Percentiles rank a stretch among this genome's conserved stretches.
phyloP scores from a whole-genome alignment of 805 yeast species.

The Saccharomyces kudriavzevii region DNA sequence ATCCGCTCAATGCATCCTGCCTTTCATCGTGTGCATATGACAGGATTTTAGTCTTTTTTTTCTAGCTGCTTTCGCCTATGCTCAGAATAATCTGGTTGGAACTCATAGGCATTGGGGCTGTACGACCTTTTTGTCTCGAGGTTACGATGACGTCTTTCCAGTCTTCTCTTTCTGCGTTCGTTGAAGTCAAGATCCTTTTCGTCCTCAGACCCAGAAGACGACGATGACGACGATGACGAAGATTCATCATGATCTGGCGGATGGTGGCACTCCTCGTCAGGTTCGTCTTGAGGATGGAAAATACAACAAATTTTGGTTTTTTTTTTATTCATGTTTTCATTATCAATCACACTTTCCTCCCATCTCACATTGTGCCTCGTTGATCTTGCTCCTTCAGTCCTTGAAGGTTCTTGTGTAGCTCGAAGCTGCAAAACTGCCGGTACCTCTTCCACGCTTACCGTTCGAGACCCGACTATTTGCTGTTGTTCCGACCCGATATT shows the following conservation, averaged over 20 bases:
- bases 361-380: conserved; percentile 58
- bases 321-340: conserved; percentile 81
- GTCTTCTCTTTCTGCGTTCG: conserved; percentile 29
- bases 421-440: conserved; percentile 24
- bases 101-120: conserved; percentile 80
- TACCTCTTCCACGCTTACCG: conserved; percentile 14
- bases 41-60: conserved; percentile 2
- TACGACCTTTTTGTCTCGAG: conserved; percentile 23
- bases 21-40: background rate
- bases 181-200: conserved; percentile 29
- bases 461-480: conserved; percentile 14
- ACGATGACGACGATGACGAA: conserved; percentile 21
- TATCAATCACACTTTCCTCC: conserved; percentile 82
- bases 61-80: conserved; percentile 13
- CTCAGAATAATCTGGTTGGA: conserved; percentile 58
- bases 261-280: conserved; percentile 39
- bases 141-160: conserved; percentile 29
- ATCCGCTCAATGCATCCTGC: background rate
- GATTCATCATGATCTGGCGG: conserved; percentile 15
- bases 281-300: conserved; percentile 65
- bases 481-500: conserved; percentile 1
- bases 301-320: conserved; percentile 88
- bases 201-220: conserved; percentile 37
- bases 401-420: conserved; percentile 7
- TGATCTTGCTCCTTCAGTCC: conserved; percentile 2